Base-by-base conservation (phyloP, 192 early-diverging fungal species). In the Oehlia diaphana region DNA sequence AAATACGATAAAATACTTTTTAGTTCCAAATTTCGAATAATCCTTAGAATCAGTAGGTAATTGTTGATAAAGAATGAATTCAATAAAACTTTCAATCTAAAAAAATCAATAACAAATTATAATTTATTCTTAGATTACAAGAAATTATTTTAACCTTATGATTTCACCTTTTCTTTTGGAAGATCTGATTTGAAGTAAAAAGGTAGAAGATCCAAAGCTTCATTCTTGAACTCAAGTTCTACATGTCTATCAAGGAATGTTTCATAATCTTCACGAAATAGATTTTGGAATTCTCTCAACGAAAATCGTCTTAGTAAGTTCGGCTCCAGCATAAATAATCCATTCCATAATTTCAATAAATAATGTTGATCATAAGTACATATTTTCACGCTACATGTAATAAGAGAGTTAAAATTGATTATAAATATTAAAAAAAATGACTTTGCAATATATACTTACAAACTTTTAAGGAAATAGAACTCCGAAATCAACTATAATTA, bases 141-240 rank as follows among this genome's bases (percentile, higher is more conserved):
- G n/a, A 50, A 13, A 68, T 35, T 33, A 67, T n/a, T 23, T n/a
- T 26, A 14, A 77, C 16, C 7, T 64, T 19, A 58, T 4, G 19
- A 58, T 2, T 19, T 58, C 4, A 83, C 84, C 79, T 85, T 78
- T 23, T 76, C 66, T 14, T 76, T 80, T 8, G 80, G 63, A 3
- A 79, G 77, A 53, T 77, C 81, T 42, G 81, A 77, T 10, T 76
- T 72, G n/a, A 89, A 63, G 63, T 83, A 88, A n/a, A 86, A 44
- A 3, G 90, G 86, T 5, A 91, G 71, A 4, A 90, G 53, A 19
- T 87, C 82, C 19, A 91, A 81, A 10, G 84, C 84, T 39, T 88
- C 84, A n/a, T 76, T 83, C 72, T 86, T 87, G 39, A 84, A 63
- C 0, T 78, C 77, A 31, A 89, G 63, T 4, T 83, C 77, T 49